Percentiles rank a stretch among this genome's conserved stretches.
These are phyloP conservation scores for Agrocybe pediades DNA, from an alignment of 768 basidiomycete species.

Conservation along the genomic window DNA sequence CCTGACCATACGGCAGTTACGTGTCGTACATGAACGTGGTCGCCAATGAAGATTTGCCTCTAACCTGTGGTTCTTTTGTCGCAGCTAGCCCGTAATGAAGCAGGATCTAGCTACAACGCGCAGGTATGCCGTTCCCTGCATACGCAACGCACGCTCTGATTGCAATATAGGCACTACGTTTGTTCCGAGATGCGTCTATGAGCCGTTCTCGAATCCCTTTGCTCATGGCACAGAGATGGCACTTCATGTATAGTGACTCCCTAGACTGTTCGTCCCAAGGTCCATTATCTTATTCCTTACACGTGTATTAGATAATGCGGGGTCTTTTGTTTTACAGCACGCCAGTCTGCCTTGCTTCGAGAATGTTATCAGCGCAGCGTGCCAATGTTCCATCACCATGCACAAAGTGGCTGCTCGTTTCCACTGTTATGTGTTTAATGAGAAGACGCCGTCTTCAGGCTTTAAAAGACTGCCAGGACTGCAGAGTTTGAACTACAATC, in stretches of 20 bases:
- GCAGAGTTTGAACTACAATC: constrained; percentile 21
- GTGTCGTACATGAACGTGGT: constrained; percentile 19
- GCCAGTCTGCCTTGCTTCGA: constrained; percentile 16
- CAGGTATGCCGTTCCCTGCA: not conserved
- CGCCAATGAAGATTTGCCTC: constrained; percentile 7
- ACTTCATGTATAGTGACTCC: not conserved
- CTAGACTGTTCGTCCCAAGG: constrained; percentile 5
- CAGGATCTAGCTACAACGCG: not conserved
- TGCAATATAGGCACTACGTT: constrained; percentile 22
- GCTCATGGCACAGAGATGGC: not conserved
- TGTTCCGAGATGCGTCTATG: constrained; percentile 13
- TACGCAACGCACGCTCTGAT: constrained; percentile 11
- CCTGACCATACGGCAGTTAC: not conserved
- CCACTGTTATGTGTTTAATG: constrained; percentile 10
- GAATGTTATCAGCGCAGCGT: constrained; percentile 16
- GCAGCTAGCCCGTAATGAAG: constrained; percentile 4
- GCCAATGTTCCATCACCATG: constrained; percentile 22
- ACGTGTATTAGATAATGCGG: constrained; percentile 12
- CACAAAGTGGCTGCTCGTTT: constrained; percentile 20
- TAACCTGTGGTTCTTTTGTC: constrained; percentile 12
- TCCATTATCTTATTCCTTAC: constrained; percentile 15
- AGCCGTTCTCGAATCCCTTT: constrained; percentile 7
- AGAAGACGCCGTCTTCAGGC: constrained; percentile 11
- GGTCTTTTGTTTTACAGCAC: constrained; percentile 8
- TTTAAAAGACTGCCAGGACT: constrained; percentile 19